Conservation (phyloP, 2,329 filamentous ascomycete genomes). For the Microcera coccophila region DNA sequence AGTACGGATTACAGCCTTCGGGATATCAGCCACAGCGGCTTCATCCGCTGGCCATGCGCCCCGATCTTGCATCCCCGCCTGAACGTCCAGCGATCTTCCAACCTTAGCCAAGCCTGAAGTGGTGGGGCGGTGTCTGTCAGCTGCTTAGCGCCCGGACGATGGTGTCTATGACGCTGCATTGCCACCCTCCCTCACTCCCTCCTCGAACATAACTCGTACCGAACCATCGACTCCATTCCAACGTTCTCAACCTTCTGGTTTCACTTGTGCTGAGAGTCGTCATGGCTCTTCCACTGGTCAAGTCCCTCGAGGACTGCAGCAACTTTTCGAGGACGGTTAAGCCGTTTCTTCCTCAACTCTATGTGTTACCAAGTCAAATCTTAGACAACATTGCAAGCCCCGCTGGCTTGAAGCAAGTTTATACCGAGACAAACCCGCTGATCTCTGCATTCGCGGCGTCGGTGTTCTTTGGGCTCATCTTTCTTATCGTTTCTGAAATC, state of each 20-base stretch:
- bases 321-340: constrained; percentile 71
- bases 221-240: constrained; percentile 14
- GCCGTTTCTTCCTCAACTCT: constrained; percentile 69
- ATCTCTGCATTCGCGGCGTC: constrained; percentile 70
- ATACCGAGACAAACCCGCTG: constrained; percentile 81
- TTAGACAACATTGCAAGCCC: constrained; percentile 56
- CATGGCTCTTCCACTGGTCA: constrained; percentile 71
- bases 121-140: constrained; percentile 12
- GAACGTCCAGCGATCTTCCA: constrained; percentile 2
- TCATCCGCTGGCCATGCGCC: constrained; percentile 9
- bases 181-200: not conserved
- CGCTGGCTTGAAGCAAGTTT: constrained; percentile 65
- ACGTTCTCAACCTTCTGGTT: not conserved
- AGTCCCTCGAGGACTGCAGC: constrained; percentile 68
- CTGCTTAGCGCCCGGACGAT: not conserved
- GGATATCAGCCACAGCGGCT: constrained; percentile 27
- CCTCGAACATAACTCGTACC: not conserved
- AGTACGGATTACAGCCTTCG: no score
- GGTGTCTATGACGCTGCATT: constrained; percentile 18
- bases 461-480: constrained; percentile 64
- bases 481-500: constrained; percentile 74
- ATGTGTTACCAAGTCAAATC: constrained; percentile 63
- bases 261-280: not conserved
- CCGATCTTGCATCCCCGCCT: not conserved
- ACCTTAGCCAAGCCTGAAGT: not conserved